A percentile compares a stretch with the other conserved stretches of the same genome.
These are phyloP conservation scores for Thermomucor indicae-seudaticae DNA, from an alignment of 371 early-diverging fungal species.

Conservation along the genomic window DNA sequence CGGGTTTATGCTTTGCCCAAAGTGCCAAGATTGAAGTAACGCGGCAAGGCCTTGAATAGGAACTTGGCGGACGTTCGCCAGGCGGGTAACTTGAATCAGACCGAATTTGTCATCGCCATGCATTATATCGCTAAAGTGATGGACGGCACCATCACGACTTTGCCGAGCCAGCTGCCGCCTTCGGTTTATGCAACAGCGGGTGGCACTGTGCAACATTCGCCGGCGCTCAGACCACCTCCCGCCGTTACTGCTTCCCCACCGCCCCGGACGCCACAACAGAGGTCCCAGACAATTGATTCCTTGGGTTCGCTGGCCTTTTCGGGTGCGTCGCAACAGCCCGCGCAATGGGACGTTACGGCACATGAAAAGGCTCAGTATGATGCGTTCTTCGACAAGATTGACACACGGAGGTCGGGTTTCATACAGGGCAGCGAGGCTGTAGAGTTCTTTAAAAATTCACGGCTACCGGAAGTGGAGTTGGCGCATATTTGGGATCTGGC, in stretches of 20 bases:
- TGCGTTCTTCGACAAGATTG: constrained; percentile 69
- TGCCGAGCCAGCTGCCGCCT: constrained; percentile 60
- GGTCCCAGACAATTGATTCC: constrained; percentile 30
- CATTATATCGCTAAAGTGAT: constrained; percentile 73
- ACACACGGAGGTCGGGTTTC: constrained; percentile 28
- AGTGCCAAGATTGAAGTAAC: background rate
- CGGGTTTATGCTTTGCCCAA: background rate
- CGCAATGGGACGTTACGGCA: constrained; percentile 65
- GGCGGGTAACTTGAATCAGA: constrained; percentile 62
- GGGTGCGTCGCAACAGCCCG: constrained; percentile 9
- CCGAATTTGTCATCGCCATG: constrained; percentile 82
- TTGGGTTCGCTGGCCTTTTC: constrained; percentile 41
- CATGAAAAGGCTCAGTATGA: constrained; percentile 70
- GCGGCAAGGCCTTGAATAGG: constrained; percentile 24
- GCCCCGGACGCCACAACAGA: constrained; percentile 8
- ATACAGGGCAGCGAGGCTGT: constrained; percentile 65
- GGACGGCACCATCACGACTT: constrained; percentile 57
- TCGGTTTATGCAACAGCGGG: constrained; percentile 56
- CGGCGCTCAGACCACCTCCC: constrained; percentile 3
- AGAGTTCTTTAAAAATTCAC: constrained; percentile 84
- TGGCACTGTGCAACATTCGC: constrained; percentile 17
- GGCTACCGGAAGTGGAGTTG: constrained; percentile 68
- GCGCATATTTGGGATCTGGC: constrained; percentile 82
- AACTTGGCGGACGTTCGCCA: constrained; percentile 68
- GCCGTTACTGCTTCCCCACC: background rate